Percentiles rank a stretch among this genome's conserved stretches.
These are phyloP conservation scores for Biscutella laevigata DNA, from an alignment of 441 rosid genomes.

Conservation along the genomic window DNA sequence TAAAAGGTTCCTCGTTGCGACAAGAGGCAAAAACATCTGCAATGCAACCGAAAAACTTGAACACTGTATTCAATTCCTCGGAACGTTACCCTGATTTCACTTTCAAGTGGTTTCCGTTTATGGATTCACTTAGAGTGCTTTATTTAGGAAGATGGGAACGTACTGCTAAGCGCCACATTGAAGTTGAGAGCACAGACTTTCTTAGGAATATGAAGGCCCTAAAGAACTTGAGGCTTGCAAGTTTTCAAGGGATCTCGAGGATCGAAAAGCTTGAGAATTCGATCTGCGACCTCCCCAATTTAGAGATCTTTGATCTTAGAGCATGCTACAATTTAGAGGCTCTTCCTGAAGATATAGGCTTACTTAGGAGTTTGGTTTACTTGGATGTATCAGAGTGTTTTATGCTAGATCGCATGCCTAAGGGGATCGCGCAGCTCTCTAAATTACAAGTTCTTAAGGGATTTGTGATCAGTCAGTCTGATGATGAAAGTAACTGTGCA, in stretches of 20 bases:
- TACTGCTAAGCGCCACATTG: slow-evolving; percentile 37
- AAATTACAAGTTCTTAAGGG: slow-evolving; percentile 42
- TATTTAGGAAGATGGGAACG: slow-evolving; percentile 48
- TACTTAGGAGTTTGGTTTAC: slow-evolving; percentile 33
- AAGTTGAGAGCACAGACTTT: slow-evolving; percentile 42
- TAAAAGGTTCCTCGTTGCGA: slow-evolving; percentile 7
- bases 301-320: slow-evolving; percentile 46
- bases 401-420: slow-evolving; percentile 46
- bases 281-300: slow-evolving; percentile 22
- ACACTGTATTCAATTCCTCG: slow-evolving; percentile 40
- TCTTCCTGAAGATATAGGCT: slow-evolving; percentile 39
- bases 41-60: neutral
- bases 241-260: slow-evolving; percentile 56
- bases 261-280: slow-evolving; percentile 30
- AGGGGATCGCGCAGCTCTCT: slow-evolving; percentile 20
- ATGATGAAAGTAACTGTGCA: slow-evolving; percentile 15
- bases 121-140: slow-evolving; percentile 34
- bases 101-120: slow-evolving; percentile 26
- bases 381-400: slow-evolving; percentile 53
- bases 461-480: slow-evolving; percentile 29
- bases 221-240: slow-evolving; percentile 34
- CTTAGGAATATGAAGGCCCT: slow-evolving; percentile 32
- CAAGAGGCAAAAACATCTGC: neutral
- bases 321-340: slow-evolving; percentile 49
- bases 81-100: slow-evolving; percentile 40